These are phyloP conservation scores for Mortierella sp. DNA, from an alignment of 371 early-diverging fungal genomes.

Conservation along the genomic window DNA sequence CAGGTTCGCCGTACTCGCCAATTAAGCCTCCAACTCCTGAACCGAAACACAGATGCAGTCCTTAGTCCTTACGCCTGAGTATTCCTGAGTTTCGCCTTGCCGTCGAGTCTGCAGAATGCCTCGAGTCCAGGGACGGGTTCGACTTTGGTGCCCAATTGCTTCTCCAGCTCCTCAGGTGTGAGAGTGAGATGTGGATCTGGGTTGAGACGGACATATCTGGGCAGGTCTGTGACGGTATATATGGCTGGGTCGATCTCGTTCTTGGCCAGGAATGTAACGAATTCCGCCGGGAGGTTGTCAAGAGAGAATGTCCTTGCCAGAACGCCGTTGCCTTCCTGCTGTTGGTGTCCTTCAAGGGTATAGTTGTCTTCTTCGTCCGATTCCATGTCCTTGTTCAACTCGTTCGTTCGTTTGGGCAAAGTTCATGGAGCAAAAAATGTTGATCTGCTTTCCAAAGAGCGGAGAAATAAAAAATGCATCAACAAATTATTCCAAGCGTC, in stretches of 20 bases:
- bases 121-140: slow-evolving; percentile 53
- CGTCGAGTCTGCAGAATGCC: slow-evolving; percentile 39
- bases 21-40: neutral
- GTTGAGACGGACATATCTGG: slow-evolving; percentile 81
- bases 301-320: slow-evolving; percentile 56
- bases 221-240: slow-evolving; percentile 70
- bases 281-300: slow-evolving; percentile 66
- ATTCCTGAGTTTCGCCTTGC: slow-evolving; percentile 37
- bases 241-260: slow-evolving; percentile 77
- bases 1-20: too few relatives aligned
- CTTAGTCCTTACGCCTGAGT: slow-evolving; percentile 49
- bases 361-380: slow-evolving; percentile 28
- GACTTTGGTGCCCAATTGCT: slow-evolving; percentile 58
- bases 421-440: neutral
- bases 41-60: neutral
- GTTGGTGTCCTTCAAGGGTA: neutral
- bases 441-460: neutral
- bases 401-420: neutral
- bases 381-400: slow-evolving; percentile 18
- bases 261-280: slow-evolving; percentile 69
- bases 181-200: slow-evolving; percentile 59
- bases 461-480: slow-evolving; percentile 2
- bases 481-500: neutral
- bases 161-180: slow-evolving; percentile 59
- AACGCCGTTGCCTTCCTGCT: neutral